Base-by-base conservation (phyloP, 352 stramenopile species). In the Pythium sukuiense region DNA sequence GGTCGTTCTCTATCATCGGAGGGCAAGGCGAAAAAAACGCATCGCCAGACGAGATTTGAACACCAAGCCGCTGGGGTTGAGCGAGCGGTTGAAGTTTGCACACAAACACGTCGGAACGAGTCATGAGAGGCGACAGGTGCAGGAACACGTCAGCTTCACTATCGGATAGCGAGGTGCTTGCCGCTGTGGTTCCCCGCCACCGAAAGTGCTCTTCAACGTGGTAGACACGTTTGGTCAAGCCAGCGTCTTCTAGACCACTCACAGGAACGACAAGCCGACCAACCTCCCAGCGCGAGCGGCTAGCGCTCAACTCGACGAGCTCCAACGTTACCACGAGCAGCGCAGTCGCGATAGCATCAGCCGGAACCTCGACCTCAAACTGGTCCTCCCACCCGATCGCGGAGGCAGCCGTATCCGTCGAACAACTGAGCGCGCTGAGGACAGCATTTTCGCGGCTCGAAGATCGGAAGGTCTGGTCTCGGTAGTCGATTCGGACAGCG, bases 11-110 rank as follows among this genome's bases (percentile, higher is more conserved):
- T 6, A 29, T 6, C 6, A 68, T 26, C 35, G n/a, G 52, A 35
- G 59, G 37, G 35, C 64, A 80, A 0, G 67, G 50, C 2, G 80
- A 87, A 55, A 76, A 90, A 59, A 83, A 76, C 8, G 76, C 74
- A 50, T 87, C 83, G 0, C 80, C 83, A 8, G 83, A 89, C 0
- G 83, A 92, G 11, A 92, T 80, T 49, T 92, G 81, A 0, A 90
- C 73, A 32, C 75, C 61, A 1, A 92, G 55, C 16, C 46, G 59
- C n/a, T 88, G 76, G 0, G 81, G 70, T 0, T 35, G 54, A 11
- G 32, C 56, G 60, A 76, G 80, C 20, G 65, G 73, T n/a, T 43
- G 26, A 2, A 81, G 30, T 8, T 63, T 68, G 59, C 73, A 79
- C 12, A 76, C 62, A 4, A 87, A 79, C 37, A 70, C 72, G 9